Evolutionary conservation across 306 rosid species (phyloP).

Genomic region (Fragaria ananassa): DNA sequence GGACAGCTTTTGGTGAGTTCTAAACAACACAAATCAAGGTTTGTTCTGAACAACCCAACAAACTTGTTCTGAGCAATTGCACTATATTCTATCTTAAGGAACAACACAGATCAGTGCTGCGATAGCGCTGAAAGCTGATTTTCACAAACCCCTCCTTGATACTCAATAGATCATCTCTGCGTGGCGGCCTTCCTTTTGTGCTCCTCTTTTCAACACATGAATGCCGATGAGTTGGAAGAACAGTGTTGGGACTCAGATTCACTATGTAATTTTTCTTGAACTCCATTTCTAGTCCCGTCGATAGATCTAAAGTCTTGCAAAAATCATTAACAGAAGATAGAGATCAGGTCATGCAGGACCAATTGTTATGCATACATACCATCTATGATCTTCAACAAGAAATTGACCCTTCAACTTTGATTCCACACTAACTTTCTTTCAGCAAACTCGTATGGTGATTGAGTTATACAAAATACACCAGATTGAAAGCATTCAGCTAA

Average conservation of each 20-base stretch:
- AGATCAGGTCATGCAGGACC: conserved; percentile 15
- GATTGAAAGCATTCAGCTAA: not conserved
- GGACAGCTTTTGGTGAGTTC: too few species aligned
- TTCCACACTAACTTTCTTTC: conserved; percentile 3
- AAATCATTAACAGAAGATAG: conserved; percentile 9
- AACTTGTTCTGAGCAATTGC: too few species aligned
- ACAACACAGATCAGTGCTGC: conserved; percentile 26
- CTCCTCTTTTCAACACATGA: conserved; percentile 48
- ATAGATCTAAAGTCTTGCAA: conserved; percentile 45
- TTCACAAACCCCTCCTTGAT: conserved; percentile 64
- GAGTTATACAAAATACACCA: not conserved
- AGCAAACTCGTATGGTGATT: not conserved
- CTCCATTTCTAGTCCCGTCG: conserved; percentile 72
- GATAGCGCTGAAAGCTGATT: conserved; percentile 47
- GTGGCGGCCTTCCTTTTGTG: conserved; percentile 38
- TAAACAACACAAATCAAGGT: too few species aligned
- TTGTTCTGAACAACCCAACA: too few species aligned
- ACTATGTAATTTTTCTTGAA: conserved; percentile 41
- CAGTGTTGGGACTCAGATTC: conserved; percentile 86
- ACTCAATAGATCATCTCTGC: conserved; percentile 42
- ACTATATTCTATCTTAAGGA: too few species aligned
- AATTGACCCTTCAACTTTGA: not conserved
- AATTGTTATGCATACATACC: not conserved
- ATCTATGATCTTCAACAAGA: not conserved
- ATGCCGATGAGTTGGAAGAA: conserved; percentile 62